A percentile compares a stretch with the other conserved stretches of the same genome.
These are phyloP conservation scores for Salix suchowensis DNA, from an alignment of 345 rosid species.

Conservation along the genomic window DNA sequence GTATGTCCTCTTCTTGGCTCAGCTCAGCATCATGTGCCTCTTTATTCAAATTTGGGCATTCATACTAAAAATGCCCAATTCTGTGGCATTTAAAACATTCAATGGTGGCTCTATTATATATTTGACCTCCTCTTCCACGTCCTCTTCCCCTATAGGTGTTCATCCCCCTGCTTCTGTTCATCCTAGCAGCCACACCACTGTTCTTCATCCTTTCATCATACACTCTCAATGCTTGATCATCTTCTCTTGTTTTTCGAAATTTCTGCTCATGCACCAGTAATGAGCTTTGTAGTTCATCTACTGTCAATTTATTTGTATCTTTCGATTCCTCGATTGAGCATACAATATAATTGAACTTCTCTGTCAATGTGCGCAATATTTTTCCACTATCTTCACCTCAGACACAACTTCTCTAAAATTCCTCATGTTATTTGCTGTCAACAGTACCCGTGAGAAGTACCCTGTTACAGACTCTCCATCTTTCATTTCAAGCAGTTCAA, in stretches of 20 bases:
- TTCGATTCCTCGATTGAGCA: background rate
- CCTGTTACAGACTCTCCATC: background rate
- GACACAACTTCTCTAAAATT: background rate
- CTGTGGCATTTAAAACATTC: background rate
- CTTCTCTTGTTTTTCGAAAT: background rate
- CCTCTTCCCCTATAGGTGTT: background rate
- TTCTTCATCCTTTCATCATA: too few relatives aligned
- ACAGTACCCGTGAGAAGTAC: background rate
- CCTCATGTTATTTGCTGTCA: background rate
- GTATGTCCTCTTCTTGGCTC: too few relatives aligned
- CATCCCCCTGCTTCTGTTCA: too few relatives aligned
- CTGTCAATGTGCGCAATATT: background rate
- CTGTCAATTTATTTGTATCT: background rate
- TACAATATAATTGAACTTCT: background rate
- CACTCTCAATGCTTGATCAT: background rate
- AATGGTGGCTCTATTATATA: too few relatives aligned
- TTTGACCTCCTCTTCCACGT: background rate
- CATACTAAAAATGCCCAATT: background rate
- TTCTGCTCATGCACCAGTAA: background rate
- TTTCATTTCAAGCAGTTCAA: background rate
- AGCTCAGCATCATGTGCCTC: background rate
- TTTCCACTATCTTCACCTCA: background rate
- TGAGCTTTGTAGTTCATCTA: background rate
- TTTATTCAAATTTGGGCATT: background rate
- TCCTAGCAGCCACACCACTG: too few relatives aligned